Evolutionary conservation across 192 early-diverging fungal genomes (phyloP), one percentile per base, ranked within the genome.

Genomic region (Entomortierella parvispora): DNA sequence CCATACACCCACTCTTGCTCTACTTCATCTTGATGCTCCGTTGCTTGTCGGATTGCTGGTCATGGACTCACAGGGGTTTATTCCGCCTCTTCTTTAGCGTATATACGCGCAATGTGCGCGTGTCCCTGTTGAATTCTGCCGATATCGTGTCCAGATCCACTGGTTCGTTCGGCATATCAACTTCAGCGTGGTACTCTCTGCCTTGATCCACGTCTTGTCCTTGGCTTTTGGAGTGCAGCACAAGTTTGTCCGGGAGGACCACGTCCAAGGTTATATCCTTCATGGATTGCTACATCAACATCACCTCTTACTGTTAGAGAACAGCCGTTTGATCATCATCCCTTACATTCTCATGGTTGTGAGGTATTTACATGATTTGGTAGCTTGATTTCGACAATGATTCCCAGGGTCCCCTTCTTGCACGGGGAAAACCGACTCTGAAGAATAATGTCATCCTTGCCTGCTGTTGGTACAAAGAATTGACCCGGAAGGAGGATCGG

Each of bases 291-390:
- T 58, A 57, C 4, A 18, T 9, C n/a, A n/a, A n/a, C n/a, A n/a
- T n/a, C n/a, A n/a, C n/a, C n/a, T n/a, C n/a, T n/a, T n/a, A n/a
- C n/a, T n/a, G n/a, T n/a, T n/a, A n/a, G n/a, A n/a, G n/a, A n/a
- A n/a, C n/a, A n/a, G n/a, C n/a, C n/a, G n/a, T n/a, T n/a, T n/a
- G n/a, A n/a, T n/a, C n/a, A n/a, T n/a, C n/a, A n/a, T n/a, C n/a
- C n/a, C n/a, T n/a, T n/a, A n/a, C n/a, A n/a, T n/a, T n/a, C n/a
- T n/a, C n/a, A n/a, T n/a, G n/a, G n/a, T n/a, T n/a, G n/a, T n/a
- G n/a, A n/a, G n/a, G n/a, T n/a, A n/a, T n/a, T 61, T 66, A 75
- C 71, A 55, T 77, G 74, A 7, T 68, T 68, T 2, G 74, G 74
- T 8, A 77, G 42, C 17, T 68, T 47, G 8, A 77, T 46, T 25